Evolutionary conservation across 164 flowering plant genomes (phyloP).

Genomic region (Litsea cubeba): DNA sequence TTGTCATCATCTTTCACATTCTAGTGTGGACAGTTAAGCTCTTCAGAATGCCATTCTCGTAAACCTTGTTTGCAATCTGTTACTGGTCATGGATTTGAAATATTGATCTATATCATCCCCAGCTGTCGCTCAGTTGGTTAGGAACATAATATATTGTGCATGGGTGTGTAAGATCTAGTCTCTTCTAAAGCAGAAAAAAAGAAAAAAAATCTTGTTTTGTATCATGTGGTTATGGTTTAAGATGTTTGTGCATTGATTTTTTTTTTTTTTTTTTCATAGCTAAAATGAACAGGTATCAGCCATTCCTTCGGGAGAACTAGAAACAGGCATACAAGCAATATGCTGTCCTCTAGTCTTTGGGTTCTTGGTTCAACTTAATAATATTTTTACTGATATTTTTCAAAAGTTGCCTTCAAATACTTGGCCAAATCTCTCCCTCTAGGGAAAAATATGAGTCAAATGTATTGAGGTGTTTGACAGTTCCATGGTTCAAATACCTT

Average conservation of each 20-base stretch:
- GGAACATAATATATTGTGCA: no score
- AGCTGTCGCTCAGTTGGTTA: no score
- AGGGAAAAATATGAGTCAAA: constrained; percentile 49
- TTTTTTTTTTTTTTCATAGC: not conserved
- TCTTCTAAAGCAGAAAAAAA: no score
- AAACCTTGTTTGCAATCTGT: not conserved
- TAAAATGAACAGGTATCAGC: constrained; percentile 58
- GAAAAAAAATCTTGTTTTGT: no score
- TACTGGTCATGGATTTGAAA: not conserved
- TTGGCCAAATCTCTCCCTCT: no score
- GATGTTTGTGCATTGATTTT: not conserved
- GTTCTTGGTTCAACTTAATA: constrained; percentile 87
- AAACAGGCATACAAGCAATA: constrained; percentile 79
- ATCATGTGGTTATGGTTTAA: not conserved
- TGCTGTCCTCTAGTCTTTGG: constrained; percentile 96
- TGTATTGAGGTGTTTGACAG: constrained; percentile 78
- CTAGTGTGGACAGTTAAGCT: not conserved
- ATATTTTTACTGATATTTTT: constrained; percentile 69
- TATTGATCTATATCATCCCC: constrained; percentile 1
- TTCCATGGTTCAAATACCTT: constrained; percentile 94
- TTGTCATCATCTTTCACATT: not conserved
- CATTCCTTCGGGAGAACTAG: constrained; percentile 93
- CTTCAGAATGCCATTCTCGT: not conserved
- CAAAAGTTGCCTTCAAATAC: constrained; percentile 70
- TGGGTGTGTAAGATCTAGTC: no score